A percentile compares a stretch with the other conserved stretches of the same genome.
These are phyloP conservation scores for Leccinum barrowsii DNA, from an alignment of 768 basidiomycete genomes.

Conservation along the genomic window DNA sequence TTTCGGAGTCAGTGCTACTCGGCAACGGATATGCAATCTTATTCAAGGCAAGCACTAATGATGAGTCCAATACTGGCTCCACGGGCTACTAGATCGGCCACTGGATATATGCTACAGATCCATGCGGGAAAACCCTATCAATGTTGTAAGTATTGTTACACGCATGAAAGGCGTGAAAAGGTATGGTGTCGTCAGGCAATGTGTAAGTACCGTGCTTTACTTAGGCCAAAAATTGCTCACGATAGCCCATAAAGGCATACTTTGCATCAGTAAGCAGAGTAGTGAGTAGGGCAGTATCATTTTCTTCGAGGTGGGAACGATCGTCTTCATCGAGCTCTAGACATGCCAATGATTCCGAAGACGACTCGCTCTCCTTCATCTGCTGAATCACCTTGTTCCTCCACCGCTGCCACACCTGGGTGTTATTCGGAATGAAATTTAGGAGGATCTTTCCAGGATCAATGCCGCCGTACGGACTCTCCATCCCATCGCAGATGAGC, in stretches of 20 bases:
- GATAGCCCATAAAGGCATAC: conserved; percentile 20
- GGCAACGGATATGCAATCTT: not conserved
- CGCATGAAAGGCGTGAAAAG: not conserved
- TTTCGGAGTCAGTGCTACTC: not conserved
- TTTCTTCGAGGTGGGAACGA: conserved; percentile 1
- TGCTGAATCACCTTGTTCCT: conserved; percentile 20
- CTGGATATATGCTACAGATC: not conserved
- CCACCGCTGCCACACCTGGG: conserved; percentile 24
- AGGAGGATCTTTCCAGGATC: conserved; percentile 17
- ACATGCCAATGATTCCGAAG: not conserved
- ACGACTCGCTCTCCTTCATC: conserved; percentile 7
- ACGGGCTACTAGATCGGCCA: not conserved
- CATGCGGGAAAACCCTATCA: no score
- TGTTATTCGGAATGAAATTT: conserved; percentile 23
- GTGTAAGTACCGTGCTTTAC: not conserved
- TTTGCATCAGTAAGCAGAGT: conserved; percentile 17
- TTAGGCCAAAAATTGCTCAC: not conserved
- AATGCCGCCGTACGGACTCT: conserved; percentile 11
- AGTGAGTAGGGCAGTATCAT: conserved; percentile 11
- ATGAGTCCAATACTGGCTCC: not conserved
- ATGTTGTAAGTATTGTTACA: not conserved
- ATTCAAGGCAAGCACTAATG: not conserved
- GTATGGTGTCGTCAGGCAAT: not conserved
- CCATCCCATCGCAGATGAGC: conserved; percentile 23
- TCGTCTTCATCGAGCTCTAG: conserved; percentile 12